Percentiles rank a stretch among this genome's conserved stretches.
phyloP scores from a whole-genome alignment of 352 stramenopile species.

The Globisporangium splendens region DNA sequence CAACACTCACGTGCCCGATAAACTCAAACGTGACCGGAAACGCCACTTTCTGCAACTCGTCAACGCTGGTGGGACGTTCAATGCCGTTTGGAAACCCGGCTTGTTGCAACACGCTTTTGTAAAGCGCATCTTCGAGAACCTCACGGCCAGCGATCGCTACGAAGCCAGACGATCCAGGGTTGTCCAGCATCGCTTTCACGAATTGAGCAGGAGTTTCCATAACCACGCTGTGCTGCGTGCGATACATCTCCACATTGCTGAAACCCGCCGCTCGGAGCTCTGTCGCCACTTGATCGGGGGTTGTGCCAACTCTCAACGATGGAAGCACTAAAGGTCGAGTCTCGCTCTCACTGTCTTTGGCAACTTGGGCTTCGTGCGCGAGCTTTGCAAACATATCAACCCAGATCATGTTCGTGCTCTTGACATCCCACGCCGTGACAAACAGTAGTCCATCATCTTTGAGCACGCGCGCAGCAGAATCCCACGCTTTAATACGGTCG shows the following conservation, averaged over 20 bases:
- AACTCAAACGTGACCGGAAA: too few species aligned
- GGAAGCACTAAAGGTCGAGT: background rate
- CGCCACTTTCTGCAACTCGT: too few species aligned
- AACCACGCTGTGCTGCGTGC: background rate
- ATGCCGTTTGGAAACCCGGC: background rate
- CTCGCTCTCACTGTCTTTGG: background rate
- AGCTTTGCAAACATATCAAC: constrained; percentile 12
- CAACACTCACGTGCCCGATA: too few species aligned
- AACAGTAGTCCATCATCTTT: constrained; percentile 37
- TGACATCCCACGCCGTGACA: constrained; percentile 34
- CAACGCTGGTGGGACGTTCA: too few species aligned
- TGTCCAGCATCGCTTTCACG: background rate
- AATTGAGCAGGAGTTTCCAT: background rate
- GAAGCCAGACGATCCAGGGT: background rate
- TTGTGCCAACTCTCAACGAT: background rate
- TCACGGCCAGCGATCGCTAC: background rate
- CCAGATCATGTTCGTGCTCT: constrained; percentile 36
- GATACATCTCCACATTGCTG: constrained; percentile 1
- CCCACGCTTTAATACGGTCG: constrained; percentile 26
- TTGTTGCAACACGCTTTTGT: background rate
- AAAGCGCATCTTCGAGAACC: background rate
- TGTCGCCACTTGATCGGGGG: background rate
- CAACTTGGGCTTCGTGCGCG: background rate
- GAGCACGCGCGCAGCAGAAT: constrained; percentile 28
- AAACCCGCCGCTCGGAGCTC: background rate